Evolutionary conservation across 108 stramenopile species (phyloP).

Genomic region (Cylindrotheca closterium): DNA sequence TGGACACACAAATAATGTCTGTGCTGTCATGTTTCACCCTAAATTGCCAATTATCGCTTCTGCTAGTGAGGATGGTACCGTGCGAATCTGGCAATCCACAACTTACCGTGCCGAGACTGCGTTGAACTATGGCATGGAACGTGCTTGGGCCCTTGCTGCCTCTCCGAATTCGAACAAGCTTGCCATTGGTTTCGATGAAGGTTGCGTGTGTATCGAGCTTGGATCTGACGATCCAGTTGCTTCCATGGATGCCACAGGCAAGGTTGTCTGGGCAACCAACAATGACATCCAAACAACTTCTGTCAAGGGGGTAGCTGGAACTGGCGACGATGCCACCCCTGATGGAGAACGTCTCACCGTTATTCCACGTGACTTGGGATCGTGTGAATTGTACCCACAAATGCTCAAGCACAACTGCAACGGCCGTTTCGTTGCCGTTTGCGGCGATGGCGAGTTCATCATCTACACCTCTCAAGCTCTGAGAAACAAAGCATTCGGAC

Average conservation of each 20-base stretch:
- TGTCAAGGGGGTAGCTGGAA: constrained; percentile 84
- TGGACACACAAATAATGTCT: constrained; percentile 97
- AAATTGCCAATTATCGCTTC: constrained; percentile 96
- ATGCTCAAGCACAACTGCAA: constrained; percentile 97
- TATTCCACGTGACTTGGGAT: constrained; percentile 88
- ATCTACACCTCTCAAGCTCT: constrained; percentile 98
- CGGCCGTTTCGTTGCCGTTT: constrained; percentile 96
- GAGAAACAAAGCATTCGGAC: constrained; percentile 97
- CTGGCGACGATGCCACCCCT: constrained; percentile 74
- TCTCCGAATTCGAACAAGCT: constrained; percentile 93
- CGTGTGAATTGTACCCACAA: constrained; percentile 96
- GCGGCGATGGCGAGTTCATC: constrained; percentile 99
- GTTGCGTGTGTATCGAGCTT: constrained; percentile 96
- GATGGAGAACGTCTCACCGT: constrained; percentile 89
- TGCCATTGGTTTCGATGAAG: constrained; percentile 99
- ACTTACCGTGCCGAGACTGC: constrained; percentile 98
- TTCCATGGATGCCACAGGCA: constrained; percentile 96
- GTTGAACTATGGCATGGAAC: constrained; percentile 99
- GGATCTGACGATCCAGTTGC: constrained; percentile 98
- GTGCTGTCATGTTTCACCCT: constrained; percentile 97
- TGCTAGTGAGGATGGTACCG: constrained; percentile 98
- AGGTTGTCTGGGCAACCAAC: constrained; percentile 96
- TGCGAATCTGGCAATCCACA: constrained; percentile 96
- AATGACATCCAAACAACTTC: constrained; percentile 95
- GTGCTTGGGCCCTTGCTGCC: constrained; percentile 96